Percentiles rank a stretch among this genome's conserved stretches.
phyloP scores from a whole-genome alignment of 2,329 filamentous ascomycete species.

The Madurella mycetomatis region DNA sequence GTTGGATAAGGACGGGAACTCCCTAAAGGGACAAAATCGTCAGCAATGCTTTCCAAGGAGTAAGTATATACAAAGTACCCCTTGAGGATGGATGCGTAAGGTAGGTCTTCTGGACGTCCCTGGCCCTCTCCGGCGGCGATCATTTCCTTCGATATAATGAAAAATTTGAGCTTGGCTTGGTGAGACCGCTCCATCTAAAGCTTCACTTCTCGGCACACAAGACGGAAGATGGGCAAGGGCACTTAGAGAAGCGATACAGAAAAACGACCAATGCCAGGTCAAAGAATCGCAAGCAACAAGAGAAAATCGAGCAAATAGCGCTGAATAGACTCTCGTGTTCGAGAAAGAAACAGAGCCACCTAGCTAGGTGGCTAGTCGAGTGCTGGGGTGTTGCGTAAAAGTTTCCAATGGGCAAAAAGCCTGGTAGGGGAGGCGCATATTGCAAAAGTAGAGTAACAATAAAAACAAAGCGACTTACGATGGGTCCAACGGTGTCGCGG shows the following conservation, averaged over 20 bases:
- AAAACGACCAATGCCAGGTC: background rate
- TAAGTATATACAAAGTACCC: conserved; percentile 17
- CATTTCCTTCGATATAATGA: conserved; percentile 3
- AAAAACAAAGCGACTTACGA: conserved; percentile 49
- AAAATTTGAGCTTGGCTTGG: background rate
- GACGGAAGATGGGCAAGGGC: background rate
- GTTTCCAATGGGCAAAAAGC: background rate
- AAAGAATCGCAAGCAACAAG: too few relatives aligned
- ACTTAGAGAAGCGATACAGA: background rate
- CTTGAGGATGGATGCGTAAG: conserved; percentile 21
- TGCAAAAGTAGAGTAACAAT: background rate
- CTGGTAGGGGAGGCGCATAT: too few relatives aligned
- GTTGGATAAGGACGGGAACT: conserved; percentile 63
- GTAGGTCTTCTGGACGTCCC: conserved; percentile 11
- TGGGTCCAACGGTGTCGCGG: conserved; percentile 57
- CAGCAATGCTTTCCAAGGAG: conserved; percentile 21
- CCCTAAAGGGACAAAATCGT: conserved; percentile 38
- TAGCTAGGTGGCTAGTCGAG: too few relatives aligned
- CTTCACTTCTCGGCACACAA: background rate
- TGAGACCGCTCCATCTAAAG: background rate
- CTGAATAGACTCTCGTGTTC: too few relatives aligned
- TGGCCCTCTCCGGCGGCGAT: background rate
- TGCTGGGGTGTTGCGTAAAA: too few relatives aligned
- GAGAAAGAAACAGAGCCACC: too few relatives aligned
- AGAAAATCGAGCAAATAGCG: too few relatives aligned